phyloP scores from a whole-genome alignment of 2,329 filamentous ascomycete species.

The Didymella sp. region DNA sequence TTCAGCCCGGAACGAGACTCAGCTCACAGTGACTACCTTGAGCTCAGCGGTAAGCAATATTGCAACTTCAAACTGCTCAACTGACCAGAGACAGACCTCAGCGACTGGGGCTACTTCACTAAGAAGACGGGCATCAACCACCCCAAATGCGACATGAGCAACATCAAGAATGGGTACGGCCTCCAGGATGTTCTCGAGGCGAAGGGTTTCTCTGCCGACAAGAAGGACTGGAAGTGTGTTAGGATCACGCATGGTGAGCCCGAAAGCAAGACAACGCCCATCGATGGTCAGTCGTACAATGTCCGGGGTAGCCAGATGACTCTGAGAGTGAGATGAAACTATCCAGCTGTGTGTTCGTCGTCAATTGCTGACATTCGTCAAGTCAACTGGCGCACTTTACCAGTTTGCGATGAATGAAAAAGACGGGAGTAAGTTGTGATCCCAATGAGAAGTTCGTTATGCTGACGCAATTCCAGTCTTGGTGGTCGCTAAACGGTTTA shows the following conservation, averaged over 20 bases:
- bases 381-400: slow-evolving; percentile 7
- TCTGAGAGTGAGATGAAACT: neutral
- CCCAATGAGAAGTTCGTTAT: neutral
- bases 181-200: neutral
- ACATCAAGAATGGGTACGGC: slow-evolving; percentile 5
- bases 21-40: slow-evolving; percentile 9
- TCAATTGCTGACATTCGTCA: neutral
- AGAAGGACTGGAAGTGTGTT: slow-evolving; percentile 12
- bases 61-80: too few relatives aligned
- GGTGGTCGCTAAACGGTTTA: slow-evolving; percentile 9
- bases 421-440: slow-evolving; percentile 3
- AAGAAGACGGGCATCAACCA: neutral
- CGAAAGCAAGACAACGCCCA: neutral
- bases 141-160: slow-evolving; percentile 13
- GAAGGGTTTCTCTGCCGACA: slow-evolving; percentile 6
- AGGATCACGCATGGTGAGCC: slow-evolving; percentile 12
- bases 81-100: slow-evolving; percentile 7
- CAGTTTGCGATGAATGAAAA: slow-evolving; percentile 11
- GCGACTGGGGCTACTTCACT: slow-evolving; percentile 9
- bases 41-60: slow-evolving; percentile 1
- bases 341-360: neutral
- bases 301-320: neutral
- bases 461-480: neutral
- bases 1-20: slow-evolving; percentile 1
- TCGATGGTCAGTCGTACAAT: slow-evolving; percentile 10